Conservation (phyloP, 1,284 basidiomycete genomes). For the Cystobasidium pallidum region DNA sequence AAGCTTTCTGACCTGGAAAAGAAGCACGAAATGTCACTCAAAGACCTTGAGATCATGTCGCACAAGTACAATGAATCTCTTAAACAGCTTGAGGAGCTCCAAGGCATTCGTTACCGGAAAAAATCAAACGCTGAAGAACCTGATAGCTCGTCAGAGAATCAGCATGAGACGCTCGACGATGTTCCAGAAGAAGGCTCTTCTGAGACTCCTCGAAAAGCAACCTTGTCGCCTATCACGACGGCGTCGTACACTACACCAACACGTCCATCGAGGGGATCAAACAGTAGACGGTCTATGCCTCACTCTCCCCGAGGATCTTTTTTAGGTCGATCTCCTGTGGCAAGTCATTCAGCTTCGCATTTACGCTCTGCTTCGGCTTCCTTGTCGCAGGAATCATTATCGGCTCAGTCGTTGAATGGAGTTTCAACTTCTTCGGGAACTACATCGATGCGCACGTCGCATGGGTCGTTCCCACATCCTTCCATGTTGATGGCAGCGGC, state of each 20-base stretch:
- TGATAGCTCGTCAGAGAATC: conserved; percentile 17
- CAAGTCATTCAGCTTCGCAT: conserved; percentile 41
- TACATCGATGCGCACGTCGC: not conserved
- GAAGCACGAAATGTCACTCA: conserved; percentile 70
- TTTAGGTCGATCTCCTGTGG: conserved; percentile 44
- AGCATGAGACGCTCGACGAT: conserved; percentile 30
- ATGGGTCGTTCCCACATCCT: conserved; percentile 7
- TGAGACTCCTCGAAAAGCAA: conserved; percentile 25
- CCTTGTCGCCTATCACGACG: conserved; percentile 6
- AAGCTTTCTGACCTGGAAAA: conserved; percentile 46
- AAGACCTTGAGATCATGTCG: conserved; percentile 75
- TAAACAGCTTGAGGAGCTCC: conserved; percentile 79
- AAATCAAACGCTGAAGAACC: conserved; percentile 43
- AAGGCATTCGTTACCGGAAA: conserved; percentile 5
- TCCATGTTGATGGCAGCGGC: conserved; percentile 40
- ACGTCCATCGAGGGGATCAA: conserved; percentile 22
- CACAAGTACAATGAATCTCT: conserved; percentile 85
- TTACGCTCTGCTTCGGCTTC: conserved; percentile 74
- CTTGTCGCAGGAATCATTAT: conserved; percentile 93
- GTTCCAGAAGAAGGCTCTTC: conserved; percentile 37
- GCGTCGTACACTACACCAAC: conserved; percentile 16
- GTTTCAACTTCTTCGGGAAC: conserved; percentile 45
- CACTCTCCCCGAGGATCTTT: conserved; percentile 42
- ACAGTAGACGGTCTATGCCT: conserved; percentile 20
- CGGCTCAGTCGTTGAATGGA: conserved; percentile 67